Base-by-base conservation (phyloP, 331 rosid genomes). In the Quercus lobata region DNA sequence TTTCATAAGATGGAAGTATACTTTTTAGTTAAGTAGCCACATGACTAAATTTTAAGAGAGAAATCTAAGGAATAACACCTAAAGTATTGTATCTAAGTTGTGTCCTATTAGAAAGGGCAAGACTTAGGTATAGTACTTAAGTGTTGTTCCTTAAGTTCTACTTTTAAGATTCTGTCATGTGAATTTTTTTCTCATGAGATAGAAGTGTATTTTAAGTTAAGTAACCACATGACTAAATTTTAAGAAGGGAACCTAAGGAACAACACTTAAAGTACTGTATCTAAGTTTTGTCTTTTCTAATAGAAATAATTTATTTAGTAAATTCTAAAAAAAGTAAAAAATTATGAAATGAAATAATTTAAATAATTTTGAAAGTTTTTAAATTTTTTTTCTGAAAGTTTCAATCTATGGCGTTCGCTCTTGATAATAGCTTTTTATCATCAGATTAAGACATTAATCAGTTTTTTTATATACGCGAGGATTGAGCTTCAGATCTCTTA, bases 381-480 rank as follows among this genome's bases (percentile, higher is more conserved):
- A 7, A 8, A 0, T 37, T 27, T 2, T 27, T 27, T 0, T 0
- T 25, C 1, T 32, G 35, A 34, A 0, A 7, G 44, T 37, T 37
- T 37, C 10, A 37, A 37, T 0, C 0, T 37, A 37, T 0, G 0
- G 0, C 11, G 0, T 7, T 3, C 11, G 1, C 0, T 37, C 0
- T 37, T 37, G 0, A 0, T 37, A 0, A 37, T 37, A 37, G 0
- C 0, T 37, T 1, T 37, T 37, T 37, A 37, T 2, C 3, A 37
- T 37, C 0, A 41, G 1, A 37, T 41, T 0, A 41, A 41, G 0
- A 2, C 3, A 8, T 0, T 41, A 41, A 41, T 41, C 0, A 0
- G 46, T 41, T 8, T 41, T 34, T 41, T 0, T 0, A 41, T 41
- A 0, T 41, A 41, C 0, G 12, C 0, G 0, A 0, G 3, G 0